Evolutionary conservation across 768 basidiomycete species (phyloP).

Genomic region (Tricholoma terreum): DNA sequence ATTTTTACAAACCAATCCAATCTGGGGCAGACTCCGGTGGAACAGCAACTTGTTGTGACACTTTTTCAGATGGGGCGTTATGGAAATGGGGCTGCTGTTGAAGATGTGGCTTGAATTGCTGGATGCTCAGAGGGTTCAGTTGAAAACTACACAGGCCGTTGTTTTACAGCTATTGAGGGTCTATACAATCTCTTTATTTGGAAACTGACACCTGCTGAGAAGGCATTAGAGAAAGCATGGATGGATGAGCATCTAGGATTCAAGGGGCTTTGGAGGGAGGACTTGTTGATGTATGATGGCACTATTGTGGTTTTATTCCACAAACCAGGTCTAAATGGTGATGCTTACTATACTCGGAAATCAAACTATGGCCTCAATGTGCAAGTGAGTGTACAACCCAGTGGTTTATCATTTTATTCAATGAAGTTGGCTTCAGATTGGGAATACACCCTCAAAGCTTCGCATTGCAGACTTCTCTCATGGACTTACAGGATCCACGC

Average conservation of each 20-base stretch:
- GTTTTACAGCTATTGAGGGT: not conserved
- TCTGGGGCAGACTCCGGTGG: slow-evolving; percentile 18
- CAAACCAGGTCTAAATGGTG: slow-evolving; percentile 29
- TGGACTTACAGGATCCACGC: slow-evolving; percentile 20
- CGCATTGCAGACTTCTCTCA: slow-evolving; percentile 19
- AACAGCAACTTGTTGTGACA: slow-evolving; percentile 21
- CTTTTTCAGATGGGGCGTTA: slow-evolving; percentile 21
- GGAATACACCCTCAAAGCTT: slow-evolving; percentile 19
- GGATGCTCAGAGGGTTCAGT: slow-evolving; percentile 17
- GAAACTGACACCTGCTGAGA: too few species aligned
- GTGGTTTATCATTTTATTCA: not conserved
- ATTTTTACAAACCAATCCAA: slow-evolving; percentile 20
- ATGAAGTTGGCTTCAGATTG: slow-evolving; percentile 7
- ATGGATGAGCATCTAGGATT: too few species aligned
- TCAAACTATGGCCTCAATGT: slow-evolving; percentile 27
- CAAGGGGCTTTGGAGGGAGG: slow-evolving; percentile 8
- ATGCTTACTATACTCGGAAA: slow-evolving; percentile 33
- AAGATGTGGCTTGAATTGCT: slow-evolving; percentile 20
- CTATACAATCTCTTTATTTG: too few species aligned
- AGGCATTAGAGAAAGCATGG: too few species aligned
- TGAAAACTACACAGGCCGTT: slow-evolving; percentile 7
- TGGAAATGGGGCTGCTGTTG: slow-evolving; percentile 19
- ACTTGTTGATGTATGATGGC: slow-evolving; percentile 30
- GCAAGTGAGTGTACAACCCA: too few species aligned
- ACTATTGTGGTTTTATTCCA: slow-evolving; percentile 27